Percentiles rank a stretch among this genome's conserved stretches.
These are phyloP conservation scores for Zygosaccharomyces pseudorouxii DNA, from an alignment of 805 yeast species.

Conservation along the genomic window DNA sequence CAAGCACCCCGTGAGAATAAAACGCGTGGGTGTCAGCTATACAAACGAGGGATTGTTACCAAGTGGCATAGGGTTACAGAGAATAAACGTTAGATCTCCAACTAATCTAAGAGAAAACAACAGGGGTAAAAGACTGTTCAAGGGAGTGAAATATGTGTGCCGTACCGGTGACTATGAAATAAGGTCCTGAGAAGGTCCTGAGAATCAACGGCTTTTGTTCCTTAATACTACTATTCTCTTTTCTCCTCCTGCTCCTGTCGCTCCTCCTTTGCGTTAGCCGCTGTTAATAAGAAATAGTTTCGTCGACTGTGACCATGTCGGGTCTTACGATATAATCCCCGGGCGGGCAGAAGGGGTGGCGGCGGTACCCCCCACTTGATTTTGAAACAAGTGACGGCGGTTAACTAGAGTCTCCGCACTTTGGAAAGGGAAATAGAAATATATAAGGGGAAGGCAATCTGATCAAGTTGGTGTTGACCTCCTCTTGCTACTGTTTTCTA, in stretches of 20 bases:
- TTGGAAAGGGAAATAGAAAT: background rate
- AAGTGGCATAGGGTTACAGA: slow-evolving; percentile 67
- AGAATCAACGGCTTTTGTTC: background rate
- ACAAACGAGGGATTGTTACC: slow-evolving; percentile 64
- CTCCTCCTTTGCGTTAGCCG: background rate
- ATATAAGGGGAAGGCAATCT: slow-evolving; percentile 2
- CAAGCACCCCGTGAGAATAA: slow-evolving; percentile 9
- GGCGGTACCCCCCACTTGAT: slow-evolving; percentile 1
- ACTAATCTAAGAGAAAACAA: slow-evolving; percentile 36
- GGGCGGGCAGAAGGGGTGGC: slow-evolving; percentile 6
- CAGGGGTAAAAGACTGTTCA: slow-evolving; percentile 66
- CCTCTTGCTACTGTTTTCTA: background rate
- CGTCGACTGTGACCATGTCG: slow-evolving; percentile 1
- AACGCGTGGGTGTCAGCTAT: slow-evolving; percentile 43
- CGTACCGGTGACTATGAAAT: slow-evolving; percentile 43
- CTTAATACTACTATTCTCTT: too few species aligned
- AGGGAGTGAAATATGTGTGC: slow-evolving; percentile 84
- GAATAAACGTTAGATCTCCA: slow-evolving; percentile 58
- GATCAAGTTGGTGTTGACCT: background rate
- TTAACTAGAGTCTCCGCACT: background rate
- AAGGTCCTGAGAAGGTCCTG: slow-evolving; percentile 9
- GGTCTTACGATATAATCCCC: slow-evolving; percentile 4
- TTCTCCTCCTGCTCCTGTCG: too few species aligned
- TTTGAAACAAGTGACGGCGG: slow-evolving; percentile 8
- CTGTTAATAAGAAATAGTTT: background rate